Percentiles rank a stretch among this genome's conserved stretches.
Evolutionary conservation across 352 stramenopile genomes (phyloP).

Genomic region (Globisporangium echinulatum): DNA sequence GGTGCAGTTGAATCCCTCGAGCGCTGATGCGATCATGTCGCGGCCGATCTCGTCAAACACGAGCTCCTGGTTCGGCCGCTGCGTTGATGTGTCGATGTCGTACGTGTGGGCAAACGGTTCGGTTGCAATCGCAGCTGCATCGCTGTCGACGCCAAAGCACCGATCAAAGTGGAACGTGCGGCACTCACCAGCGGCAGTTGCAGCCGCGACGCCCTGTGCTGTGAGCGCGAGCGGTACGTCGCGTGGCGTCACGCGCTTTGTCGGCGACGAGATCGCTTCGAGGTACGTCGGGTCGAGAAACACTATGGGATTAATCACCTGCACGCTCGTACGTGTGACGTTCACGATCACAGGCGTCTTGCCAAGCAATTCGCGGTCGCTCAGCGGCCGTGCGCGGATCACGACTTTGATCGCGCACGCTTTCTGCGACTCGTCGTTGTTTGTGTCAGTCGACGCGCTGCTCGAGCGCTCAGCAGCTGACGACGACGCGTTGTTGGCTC

Average conservation of each 20-base stretch:
- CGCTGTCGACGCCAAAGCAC: constrained; percentile 52
- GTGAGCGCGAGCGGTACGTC: constrained; percentile 24
- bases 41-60: constrained; percentile 75
- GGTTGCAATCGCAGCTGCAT: constrained; percentile 16
- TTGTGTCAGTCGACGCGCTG: constrained; percentile 1
- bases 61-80: constrained; percentile 58
- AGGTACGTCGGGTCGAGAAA: constrained; percentile 52
- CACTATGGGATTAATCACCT: constrained; percentile 58
- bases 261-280: constrained; percentile 26
- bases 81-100: constrained; percentile 31
- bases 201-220: constrained; percentile 22
- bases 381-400: constrained; percentile 65
- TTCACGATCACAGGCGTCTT: constrained; percentile 49
- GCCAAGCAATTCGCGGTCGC: constrained; percentile 36
- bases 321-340: constrained; percentile 36
- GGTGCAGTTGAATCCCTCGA: constrained; percentile 82
- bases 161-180: constrained; percentile 74
- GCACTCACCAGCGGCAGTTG: constrained; percentile 38
- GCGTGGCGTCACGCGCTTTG: constrained; percentile 13
- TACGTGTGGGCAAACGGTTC: constrained; percentile 33
- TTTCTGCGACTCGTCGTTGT: constrained; percentile 16
- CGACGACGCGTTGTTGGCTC: neutral
- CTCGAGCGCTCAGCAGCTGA: neutral
- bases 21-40: constrained; percentile 62
- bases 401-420: constrained; percentile 67